These are phyloP conservation scores for Mentha longifolia DNA, from an alignment of 257 asterid species.

Conservation along the genomic window DNA sequence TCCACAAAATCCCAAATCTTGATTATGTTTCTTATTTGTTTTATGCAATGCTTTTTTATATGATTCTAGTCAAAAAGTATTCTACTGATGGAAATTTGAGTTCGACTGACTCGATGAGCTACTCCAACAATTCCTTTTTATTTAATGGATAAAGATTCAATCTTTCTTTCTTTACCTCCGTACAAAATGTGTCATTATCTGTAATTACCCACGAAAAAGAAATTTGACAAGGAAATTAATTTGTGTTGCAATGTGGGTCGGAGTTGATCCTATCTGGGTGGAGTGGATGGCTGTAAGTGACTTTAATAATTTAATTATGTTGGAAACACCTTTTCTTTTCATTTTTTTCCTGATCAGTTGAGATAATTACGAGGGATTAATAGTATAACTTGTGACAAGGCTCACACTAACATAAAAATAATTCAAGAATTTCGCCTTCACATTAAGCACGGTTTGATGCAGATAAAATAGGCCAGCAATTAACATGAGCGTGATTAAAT, in stretches of 20 bases:
- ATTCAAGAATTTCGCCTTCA: background rate
- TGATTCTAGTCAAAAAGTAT: constrained; percentile 24
- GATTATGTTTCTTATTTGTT: background rate
- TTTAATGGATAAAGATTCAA: constrained; percentile 44
- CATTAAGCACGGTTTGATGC: background rate
- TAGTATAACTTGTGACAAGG: constrained; percentile 18
- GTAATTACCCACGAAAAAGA: constrained; percentile 7
- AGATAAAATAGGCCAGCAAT: background rate
- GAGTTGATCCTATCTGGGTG: constrained; percentile 34
- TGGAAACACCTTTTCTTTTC: background rate
- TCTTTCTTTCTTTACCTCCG: constrained; percentile 17
- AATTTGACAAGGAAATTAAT: background rate
- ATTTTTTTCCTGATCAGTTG: background rate
- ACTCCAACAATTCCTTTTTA: constrained; percentile 27
- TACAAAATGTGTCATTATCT: constrained; percentile 29
- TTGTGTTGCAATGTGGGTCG: background rate
- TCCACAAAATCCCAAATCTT: background rate
- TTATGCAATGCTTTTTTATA: background rate
- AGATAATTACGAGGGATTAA: background rate
- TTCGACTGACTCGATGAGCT: constrained; percentile 11
- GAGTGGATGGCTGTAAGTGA: constrained; percentile 31
- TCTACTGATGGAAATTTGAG: constrained; percentile 37
- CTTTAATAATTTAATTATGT: constrained; percentile 22
- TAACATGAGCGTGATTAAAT: background rate
- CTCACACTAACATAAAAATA: constrained; percentile 12